Percentiles rank a stretch among this genome's conserved stretches.
These are phyloP conservation scores for Plectosphaerella plurivora DNA, from an alignment of 2,329 filamentous ascomycete species.

Conservation along the genomic window DNA sequence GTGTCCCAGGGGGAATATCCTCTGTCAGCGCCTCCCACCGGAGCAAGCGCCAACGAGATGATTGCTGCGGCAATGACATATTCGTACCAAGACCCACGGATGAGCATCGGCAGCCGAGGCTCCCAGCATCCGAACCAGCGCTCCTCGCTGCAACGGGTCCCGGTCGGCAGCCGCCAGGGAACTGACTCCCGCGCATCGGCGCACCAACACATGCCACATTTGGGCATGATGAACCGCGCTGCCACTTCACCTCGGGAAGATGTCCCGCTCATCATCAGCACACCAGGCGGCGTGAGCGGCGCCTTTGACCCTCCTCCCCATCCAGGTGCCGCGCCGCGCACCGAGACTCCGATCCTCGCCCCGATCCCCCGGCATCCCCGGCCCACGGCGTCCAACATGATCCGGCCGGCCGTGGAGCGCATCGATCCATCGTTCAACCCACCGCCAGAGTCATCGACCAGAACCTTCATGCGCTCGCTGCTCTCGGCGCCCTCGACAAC, in stretches of 20 bases:
- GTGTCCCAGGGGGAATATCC: slow-evolving; percentile 26
- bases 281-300: slow-evolving; percentile 49
- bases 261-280: slow-evolving; percentile 57
- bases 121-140: background rate
- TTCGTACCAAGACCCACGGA: slow-evolving; percentile 23
- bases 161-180: slow-evolving; percentile 27
- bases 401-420: slow-evolving; percentile 44
- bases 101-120: background rate
- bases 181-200: slow-evolving; percentile 11
- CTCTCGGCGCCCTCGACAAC: slow-evolving; percentile 28
- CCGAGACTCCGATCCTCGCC: slow-evolving; percentile 44
- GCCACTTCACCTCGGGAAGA: slow-evolving; percentile 28
- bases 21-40: slow-evolving; percentile 32
- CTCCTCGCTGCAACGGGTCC: slow-evolving; percentile 33
- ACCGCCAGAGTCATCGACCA: slow-evolving; percentile 9
- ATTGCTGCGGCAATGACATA: slow-evolving; percentile 31
- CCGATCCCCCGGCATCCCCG: slow-evolving; percentile 49
- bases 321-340: slow-evolving; percentile 18
- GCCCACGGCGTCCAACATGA: slow-evolving; percentile 24
- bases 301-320: slow-evolving; percentile 42
- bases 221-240: background rate
- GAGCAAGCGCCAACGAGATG: slow-evolving; percentile 24
- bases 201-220: slow-evolving; percentile 7
- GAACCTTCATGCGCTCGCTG: slow-evolving; percentile 24
- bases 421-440: slow-evolving; percentile 51